Percentiles rank a stretch among this genome's conserved stretches.
These are phyloP conservation scores for Wickerhamomyces bovis DNA, from an alignment of 805 yeast species.

Conservation along the genomic window DNA sequence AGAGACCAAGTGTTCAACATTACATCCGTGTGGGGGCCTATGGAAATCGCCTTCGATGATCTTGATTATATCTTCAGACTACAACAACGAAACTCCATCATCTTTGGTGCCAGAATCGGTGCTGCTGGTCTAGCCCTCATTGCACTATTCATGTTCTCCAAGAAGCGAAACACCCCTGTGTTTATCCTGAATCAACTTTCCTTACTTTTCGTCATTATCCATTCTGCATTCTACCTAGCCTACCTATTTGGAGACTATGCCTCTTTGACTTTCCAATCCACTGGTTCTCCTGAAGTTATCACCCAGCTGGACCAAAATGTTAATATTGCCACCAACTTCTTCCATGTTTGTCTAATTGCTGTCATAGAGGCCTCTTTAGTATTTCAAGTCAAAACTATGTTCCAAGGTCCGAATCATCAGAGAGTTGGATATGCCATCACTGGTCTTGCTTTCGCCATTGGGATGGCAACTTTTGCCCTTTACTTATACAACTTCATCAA, in stretches of 20 bases:
- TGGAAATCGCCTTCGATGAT: conserved; percentile 33
- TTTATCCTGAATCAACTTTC: conserved; percentile 67
- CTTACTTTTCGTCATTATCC: conserved; percentile 48
- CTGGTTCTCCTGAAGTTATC: conserved; percentile 39
- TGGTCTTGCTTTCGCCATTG: conserved; percentile 35
- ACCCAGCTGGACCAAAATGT: conserved; percentile 35
- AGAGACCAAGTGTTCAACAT: conserved; percentile 29
- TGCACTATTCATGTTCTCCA: conserved; percentile 42
- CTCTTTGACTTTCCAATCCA: conserved; percentile 40
- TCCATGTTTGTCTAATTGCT: conserved; percentile 54
- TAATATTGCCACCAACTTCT: conserved; percentile 55
- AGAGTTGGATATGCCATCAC: conserved; percentile 36
- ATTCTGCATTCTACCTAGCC: conserved; percentile 53
- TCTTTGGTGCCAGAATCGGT: conserved; percentile 57
- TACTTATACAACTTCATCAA: conserved; percentile 49
- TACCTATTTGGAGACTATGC: conserved; percentile 49
- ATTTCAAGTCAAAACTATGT: conserved; percentile 68
- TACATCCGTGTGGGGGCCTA: conserved; percentile 37
- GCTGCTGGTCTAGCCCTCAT: conserved; percentile 42
- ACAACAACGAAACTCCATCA: conserved; percentile 33
- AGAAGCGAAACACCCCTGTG: conserved; percentile 56
- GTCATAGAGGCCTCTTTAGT: conserved; percentile 61
- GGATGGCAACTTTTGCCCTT: conserved; percentile 49
- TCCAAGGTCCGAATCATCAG: conserved; percentile 47
- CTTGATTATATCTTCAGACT: conserved; percentile 33